Evolutionary conservation across 192 early-diverging fungal genomes (phyloP).

Genomic region (Entophlyctis luteolus): DNA sequence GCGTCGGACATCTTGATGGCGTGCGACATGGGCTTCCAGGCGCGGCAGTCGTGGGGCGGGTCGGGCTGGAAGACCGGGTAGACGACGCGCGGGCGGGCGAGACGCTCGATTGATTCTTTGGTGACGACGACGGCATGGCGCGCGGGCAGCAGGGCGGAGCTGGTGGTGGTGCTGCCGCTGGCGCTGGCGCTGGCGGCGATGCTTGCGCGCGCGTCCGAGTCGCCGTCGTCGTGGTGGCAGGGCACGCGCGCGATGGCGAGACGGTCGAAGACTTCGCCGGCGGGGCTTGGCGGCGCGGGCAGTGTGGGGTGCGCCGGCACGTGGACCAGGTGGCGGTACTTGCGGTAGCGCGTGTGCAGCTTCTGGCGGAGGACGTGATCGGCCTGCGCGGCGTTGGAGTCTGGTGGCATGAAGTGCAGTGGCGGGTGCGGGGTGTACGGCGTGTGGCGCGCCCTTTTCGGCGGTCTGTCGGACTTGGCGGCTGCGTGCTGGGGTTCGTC

Average conservation of each 20-base stretch:
- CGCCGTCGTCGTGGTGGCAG: neutral
- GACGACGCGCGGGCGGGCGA: constrained; percentile 8
- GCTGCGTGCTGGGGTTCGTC: neutral
- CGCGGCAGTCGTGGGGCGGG: neutral
- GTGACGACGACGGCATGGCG: neutral
- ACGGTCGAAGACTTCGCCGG: constrained; percentile 5
- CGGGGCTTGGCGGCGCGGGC: neutral
- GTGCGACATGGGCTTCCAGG: constrained; percentile 9
- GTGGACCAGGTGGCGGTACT: constrained; percentile 15
- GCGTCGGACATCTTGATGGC: neutral
- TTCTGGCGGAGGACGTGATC: constrained; percentile 7
- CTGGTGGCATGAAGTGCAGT: neutral
- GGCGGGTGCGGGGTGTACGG: neutral
- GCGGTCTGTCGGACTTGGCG: neutral
- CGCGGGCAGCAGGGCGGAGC: neutral
- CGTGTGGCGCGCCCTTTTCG: neutral
- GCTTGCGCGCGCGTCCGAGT: neutral
- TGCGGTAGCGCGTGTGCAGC: constrained; percentile 9
- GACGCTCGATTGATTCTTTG: neutral
- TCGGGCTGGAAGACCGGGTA: constrained; percentile 7
- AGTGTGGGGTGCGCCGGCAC: neutral
- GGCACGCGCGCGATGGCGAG: neutral
- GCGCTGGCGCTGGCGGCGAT: constrained; percentile 6
- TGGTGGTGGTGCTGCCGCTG: neutral
- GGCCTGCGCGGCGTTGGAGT: neutral